Conservation (phyloP, 805 yeast species). For the Wickerhamomyces subpelliculosus region DNA sequence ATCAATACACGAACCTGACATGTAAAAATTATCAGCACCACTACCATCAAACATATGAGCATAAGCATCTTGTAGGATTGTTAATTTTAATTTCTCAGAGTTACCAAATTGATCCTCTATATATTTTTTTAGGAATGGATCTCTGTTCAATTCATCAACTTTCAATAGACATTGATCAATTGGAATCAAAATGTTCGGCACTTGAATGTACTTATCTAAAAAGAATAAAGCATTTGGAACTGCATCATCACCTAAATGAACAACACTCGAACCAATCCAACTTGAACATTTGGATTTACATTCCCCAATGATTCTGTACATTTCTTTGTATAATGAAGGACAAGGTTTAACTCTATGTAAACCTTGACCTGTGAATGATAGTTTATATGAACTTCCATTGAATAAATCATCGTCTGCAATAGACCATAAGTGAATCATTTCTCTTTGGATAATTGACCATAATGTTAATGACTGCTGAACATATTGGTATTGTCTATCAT, state of each 20-base stretch:
- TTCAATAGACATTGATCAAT: constrained; percentile 51
- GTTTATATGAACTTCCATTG: constrained; percentile 44
- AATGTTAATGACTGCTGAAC: constrained; percentile 67
- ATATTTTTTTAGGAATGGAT: constrained; percentile 41
- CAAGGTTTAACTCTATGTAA: constrained; percentile 70
- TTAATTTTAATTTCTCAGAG: constrained; percentile 43
- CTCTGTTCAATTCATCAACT: constrained; percentile 47
- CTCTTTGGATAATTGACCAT: constrained; percentile 75
- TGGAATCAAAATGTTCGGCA: constrained; percentile 71
- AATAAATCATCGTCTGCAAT: constrained; percentile 69
- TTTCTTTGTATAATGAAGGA: constrained; percentile 59
- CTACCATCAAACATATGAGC: constrained; percentile 62
- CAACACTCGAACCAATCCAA: constrained; percentile 79
- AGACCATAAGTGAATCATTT: constrained; percentile 72
- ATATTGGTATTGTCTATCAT: constrained; percentile 64
- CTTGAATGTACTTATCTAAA: constrained; percentile 73
- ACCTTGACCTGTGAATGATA: constrained; percentile 77
- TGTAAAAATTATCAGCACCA: constrained; percentile 78
- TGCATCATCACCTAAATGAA: constrained; percentile 76
- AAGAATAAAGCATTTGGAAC: constrained; percentile 80
- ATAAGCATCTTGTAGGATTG: constrained; percentile 33
- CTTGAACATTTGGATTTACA: constrained; percentile 55
- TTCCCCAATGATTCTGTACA: constrained; percentile 62
- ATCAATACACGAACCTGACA: constrained; percentile 81
- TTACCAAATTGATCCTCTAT: constrained; percentile 53